Evolutionary conservation across 148 eudicot species (phyloP), one percentile per base, ranked within the genome.

Genomic region (Diospyros kaki): DNA sequence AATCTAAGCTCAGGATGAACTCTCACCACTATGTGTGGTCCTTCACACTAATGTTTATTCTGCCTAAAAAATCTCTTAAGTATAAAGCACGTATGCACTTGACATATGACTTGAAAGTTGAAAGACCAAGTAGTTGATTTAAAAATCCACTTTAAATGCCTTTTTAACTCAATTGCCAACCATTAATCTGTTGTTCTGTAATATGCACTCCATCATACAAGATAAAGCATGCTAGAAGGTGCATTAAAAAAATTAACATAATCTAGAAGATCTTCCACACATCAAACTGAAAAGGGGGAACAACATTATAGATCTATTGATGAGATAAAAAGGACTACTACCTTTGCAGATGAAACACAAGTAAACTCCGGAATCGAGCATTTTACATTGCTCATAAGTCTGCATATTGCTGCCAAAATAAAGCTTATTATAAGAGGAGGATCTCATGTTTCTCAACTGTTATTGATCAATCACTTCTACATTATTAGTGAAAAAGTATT

Each of bases 341-440:
- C 98, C 99, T 95, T 95, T 46, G 99, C 86, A 61, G 98, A 83
- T 61, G 99, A 86, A 70, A 95, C 69, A 80, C 99, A 95, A 28
- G 98, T 95, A 79, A 95, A 95, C 73, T 93, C 97, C 6, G 99
- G 99, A 80, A 93, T 84, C 10, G 99, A 91, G 84, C 98, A 91
- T 53, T 87, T 79, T 67, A 93, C 78, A 76, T 75, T 77, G 81
- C 81, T 85, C 99, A 95, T 89, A 74, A 66, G 86, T 86, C 83
- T 95, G 87, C 93, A 90, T 64, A 89, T 86, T 78, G 81, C 98
- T 95, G 96, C 77, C 75, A 80, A 80, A 48, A 73, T 28, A 28
- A 28, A 28, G 28, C 28, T 28, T 28, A 28, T 28, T 28, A 28
- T 28, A 28, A 28, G 28, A 0, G 28, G 28, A 28, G 28, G 28